A percentile compares a stretch with the other conserved stretches of the same genome.
These are phyloP conservation scores for Mrakia frigida DNA, from an alignment of 768 basidiomycete species.

Conservation along the genomic window DNA sequence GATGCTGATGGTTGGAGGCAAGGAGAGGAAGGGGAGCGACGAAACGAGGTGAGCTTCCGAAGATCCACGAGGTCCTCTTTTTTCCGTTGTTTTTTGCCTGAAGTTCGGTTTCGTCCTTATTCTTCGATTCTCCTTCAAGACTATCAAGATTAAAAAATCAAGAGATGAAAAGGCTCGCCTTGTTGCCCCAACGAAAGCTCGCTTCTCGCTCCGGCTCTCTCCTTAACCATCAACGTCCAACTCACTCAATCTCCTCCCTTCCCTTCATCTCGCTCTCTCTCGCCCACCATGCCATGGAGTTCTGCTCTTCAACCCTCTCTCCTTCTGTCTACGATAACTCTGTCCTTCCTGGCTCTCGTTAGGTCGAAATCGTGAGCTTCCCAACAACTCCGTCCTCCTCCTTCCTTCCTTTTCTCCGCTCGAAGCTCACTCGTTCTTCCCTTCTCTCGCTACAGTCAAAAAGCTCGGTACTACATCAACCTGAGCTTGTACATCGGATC, in stretches of 20 bases:
- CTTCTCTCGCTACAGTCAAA: neutral
- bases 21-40: neutral
- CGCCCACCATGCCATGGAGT: neutral
- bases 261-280: neutral
- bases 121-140: neutral
- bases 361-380: conserved; percentile 6
- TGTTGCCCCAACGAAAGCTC: too few species aligned
- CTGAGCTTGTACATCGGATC: conserved; percentile 20
- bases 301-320: neutral
- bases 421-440: neutral
- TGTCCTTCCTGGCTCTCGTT: neutral
- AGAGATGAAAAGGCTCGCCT: too few species aligned
- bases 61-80: neutral
- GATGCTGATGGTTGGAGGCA: neutral
- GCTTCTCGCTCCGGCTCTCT: neutral
- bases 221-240: neutral
- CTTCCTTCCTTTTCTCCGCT: neutral
- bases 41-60: too few species aligned
- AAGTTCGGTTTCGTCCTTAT: neutral
- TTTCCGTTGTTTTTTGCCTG: neutral
- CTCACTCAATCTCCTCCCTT: neutral
- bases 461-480: conserved; percentile 33
- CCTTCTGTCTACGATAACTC: neutral
- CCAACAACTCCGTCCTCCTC: neutral
- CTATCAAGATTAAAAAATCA: neutral